These are phyloP conservation scores for Alternaria viburni DNA, from an alignment of 2,329 filamentous ascomycete genomes.

Conservation along the genomic window DNA sequence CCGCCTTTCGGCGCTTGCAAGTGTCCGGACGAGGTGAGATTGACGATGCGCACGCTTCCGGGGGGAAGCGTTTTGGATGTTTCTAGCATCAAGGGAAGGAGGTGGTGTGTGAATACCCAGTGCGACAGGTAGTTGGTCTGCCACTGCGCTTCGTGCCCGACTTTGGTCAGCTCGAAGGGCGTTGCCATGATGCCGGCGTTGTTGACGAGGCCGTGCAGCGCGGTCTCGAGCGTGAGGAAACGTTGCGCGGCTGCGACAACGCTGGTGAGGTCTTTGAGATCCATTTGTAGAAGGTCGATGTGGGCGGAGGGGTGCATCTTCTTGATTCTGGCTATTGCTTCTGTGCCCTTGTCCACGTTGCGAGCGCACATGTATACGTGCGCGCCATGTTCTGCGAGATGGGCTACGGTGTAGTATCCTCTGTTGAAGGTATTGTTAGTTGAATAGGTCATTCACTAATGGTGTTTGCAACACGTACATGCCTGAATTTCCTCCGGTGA, in stretches of 20 bases:
- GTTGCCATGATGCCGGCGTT: constrained; percentile 51
- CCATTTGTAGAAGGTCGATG: constrained; percentile 37
- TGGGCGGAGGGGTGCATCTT: constrained; percentile 37
- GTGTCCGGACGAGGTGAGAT: constrained; percentile 24
- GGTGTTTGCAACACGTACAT: constrained; percentile 1
- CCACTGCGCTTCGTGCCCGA: constrained; percentile 56
- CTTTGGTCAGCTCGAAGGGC: constrained; percentile 35
- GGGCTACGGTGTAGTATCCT: constrained; percentile 20
- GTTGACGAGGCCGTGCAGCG: constrained; percentile 50
- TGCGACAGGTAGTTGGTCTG: constrained; percentile 56
- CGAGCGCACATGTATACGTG: constrained; percentile 48
- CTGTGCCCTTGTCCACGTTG: constrained; percentile 45
- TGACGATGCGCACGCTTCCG: constrained; percentile 32
- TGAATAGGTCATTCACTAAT: background rate
- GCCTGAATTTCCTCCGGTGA: constrained; percentile 14
- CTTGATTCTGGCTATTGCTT: constrained; percentile 43
- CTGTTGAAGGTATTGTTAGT: constrained; percentile 8
- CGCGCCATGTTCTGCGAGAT: constrained; percentile 21
- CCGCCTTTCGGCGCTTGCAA: constrained; percentile 15
- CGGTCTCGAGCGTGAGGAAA: constrained; percentile 26
- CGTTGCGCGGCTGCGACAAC: constrained; percentile 42
- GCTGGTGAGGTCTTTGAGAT: constrained; percentile 42
- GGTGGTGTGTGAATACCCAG: constrained; percentile 50
- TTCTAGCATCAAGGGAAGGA: constrained; percentile 39
- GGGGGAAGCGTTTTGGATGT: constrained; percentile 39